Evolutionary conservation across 768 basidiomycete species (phyloP).

Genomic region (Mycena pura): DNA sequence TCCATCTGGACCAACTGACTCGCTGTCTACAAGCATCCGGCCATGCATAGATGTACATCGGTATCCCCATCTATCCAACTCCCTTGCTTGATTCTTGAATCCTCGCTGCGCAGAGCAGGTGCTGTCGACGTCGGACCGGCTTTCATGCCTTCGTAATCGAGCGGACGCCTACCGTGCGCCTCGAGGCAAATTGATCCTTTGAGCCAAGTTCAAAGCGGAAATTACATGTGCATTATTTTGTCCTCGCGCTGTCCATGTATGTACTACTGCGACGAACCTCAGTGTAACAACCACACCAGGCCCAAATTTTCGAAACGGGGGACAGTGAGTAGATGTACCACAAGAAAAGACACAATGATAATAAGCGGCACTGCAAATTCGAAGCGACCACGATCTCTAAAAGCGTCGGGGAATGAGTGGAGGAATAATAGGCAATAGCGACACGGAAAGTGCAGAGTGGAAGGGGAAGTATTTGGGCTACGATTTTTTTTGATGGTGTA

Average conservation of each 20-base stretch:
- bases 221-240: slow-evolving; percentile 18
- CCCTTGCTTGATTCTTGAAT: no score
- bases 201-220: no score
- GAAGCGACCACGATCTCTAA: slow-evolving; percentile 21
- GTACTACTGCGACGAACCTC: not conserved
- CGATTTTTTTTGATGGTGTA: slow-evolving; percentile 8
- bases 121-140: no score
- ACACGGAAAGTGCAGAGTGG: not conserved
- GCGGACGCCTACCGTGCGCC: not conserved
- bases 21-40: no score
- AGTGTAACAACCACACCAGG: slow-evolving; percentile 17
- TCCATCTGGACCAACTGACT: no score
- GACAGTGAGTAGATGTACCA: not conserved
- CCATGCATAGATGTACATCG: no score
- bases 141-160: no score
- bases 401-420: slow-evolving; percentile 1
- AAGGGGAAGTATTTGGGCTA: not conserved
- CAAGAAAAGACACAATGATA: slow-evolving; percentile 15
- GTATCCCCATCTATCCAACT: no score
- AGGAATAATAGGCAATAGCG: not conserved
- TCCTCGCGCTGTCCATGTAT: not conserved
- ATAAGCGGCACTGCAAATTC: not conserved
- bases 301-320: slow-evolving; percentile 7
- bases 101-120: no score
- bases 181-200: not conserved